Evolutionary conservation across 148 eudicot species (phyloP).

Genomic region (Suaeda aralocaspica): DNA sequence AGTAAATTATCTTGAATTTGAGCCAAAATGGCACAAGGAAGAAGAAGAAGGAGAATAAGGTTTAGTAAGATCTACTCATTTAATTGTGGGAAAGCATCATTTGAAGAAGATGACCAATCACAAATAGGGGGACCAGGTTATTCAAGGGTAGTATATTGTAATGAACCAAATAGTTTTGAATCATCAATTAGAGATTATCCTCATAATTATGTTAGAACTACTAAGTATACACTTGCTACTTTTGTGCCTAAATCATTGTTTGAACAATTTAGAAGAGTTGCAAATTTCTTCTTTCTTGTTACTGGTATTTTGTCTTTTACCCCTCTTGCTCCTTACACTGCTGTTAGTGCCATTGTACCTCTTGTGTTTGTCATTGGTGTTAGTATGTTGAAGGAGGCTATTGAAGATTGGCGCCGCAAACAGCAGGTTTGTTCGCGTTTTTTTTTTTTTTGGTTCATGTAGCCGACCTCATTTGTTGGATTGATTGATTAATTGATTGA

Average conservation of each 20-base stretch:
- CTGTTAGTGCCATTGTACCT: constrained; percentile 81
- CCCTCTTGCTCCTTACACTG: constrained; percentile 65
- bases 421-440: constrained; percentile 69
- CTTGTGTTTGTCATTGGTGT: constrained; percentile 70
- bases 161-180: constrained; percentile 49
- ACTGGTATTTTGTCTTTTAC: constrained; percentile 69
- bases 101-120: constrained; percentile 49
- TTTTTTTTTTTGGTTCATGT: not conserved
- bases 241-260: constrained; percentile 88
- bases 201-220: constrained; percentile 70
- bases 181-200: constrained; percentile 38
- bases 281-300: constrained; percentile 88
- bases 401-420: constrained; percentile 77
- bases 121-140: constrained; percentile 92
- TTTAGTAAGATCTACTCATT: constrained; percentile 90
- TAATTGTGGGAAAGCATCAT: constrained; percentile 49
- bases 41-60: not conserved
- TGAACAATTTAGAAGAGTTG: constrained; percentile 99
- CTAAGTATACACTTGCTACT: constrained; percentile 73
- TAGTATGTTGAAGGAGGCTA: constrained; percentile 83
- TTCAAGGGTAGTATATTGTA: constrained; percentile 72
- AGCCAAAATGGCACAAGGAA: constrained; percentile 26
- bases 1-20: constrained; percentile 11
- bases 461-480: no score
- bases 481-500: no score